Conservation (phyloP, 202 grass and related monocot genomes). For the Setaria viridis region DNA sequence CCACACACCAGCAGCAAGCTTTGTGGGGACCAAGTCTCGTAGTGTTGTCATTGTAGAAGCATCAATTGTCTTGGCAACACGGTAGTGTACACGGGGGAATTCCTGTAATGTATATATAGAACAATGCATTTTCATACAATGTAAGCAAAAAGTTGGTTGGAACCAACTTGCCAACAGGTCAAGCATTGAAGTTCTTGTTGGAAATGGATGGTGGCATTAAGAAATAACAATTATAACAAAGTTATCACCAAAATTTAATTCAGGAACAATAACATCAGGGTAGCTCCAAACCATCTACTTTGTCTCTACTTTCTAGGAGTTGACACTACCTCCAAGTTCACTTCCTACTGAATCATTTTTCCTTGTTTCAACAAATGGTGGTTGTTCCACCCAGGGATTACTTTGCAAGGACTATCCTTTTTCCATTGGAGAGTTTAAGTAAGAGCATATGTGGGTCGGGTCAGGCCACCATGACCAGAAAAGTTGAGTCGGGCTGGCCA, state of each 20-base stretch:
- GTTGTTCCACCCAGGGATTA: not conserved
- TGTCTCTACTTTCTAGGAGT: conserved; percentile 33
- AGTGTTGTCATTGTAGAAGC: conserved; percentile 71
- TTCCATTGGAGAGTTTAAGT: conserved; percentile 31
- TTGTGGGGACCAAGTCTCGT: conserved; percentile 78
- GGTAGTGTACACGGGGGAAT: conserved; percentile 90
- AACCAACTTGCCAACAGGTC: conserved; percentile 21
- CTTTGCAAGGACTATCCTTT: not conserved
- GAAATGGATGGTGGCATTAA: conserved; percentile 21
- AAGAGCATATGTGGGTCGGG: not conserved
- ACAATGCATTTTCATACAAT: conserved; percentile 35
- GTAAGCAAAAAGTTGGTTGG: conserved; percentile 22
- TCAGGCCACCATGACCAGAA: conserved; percentile 5
- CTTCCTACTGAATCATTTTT: not conserved
- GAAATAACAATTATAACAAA: conserved; percentile 34
- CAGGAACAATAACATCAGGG: not conserved
- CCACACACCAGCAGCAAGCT: conserved; percentile 89
- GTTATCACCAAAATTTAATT: conserved; percentile 10
- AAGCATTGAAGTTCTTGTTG: conserved; percentile 29
- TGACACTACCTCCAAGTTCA: not conserved
- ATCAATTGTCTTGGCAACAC: conserved; percentile 80
- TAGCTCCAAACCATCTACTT: not conserved
- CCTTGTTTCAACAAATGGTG: not conserved
- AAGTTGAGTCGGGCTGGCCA: conserved; percentile 5
- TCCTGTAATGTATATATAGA: conserved; percentile 62